Evolutionary conservation across 1,284 basidiomycete species (phyloP).

Genomic region (Takashimella koratensis): DNA sequence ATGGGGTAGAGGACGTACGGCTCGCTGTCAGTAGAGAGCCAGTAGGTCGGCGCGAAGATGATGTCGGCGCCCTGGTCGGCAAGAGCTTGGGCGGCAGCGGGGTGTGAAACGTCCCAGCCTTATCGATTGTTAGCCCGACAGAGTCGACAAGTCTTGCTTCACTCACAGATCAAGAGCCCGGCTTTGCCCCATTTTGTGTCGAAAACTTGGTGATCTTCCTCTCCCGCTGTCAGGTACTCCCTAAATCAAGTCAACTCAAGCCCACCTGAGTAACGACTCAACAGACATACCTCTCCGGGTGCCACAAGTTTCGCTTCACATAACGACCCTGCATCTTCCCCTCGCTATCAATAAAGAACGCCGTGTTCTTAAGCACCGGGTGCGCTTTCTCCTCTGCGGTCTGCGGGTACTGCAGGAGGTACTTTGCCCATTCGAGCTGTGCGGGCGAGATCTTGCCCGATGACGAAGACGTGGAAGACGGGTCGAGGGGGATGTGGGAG

Average conservation of each 20-base stretch:
- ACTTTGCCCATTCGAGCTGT: slow-evolving; percentile 31
- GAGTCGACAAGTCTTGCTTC: too few species aligned
- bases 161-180: slow-evolving; percentile 44
- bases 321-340: slow-evolving; percentile 36
- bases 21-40: slow-evolving; percentile 44
- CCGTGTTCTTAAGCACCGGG: slow-evolving; percentile 35
- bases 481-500: slow-evolving; percentile 22
- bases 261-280: not conserved
- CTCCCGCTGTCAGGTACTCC: slow-evolving; percentile 40
- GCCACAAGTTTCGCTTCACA: slow-evolving; percentile 48
- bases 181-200: slow-evolving; percentile 45
- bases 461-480: not conserved
- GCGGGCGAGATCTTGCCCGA: slow-evolving; percentile 8
- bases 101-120: slow-evolving; percentile 49
- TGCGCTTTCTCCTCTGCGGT: slow-evolving; percentile 16
- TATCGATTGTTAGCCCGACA: too few species aligned
- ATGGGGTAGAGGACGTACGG: slow-evolving; percentile 32
- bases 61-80: slow-evolving; percentile 41
- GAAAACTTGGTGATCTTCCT: slow-evolving; percentile 34
- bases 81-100: slow-evolving; percentile 32
- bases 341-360: slow-evolving; percentile 42
- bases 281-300: slow-evolving; percentile 42
- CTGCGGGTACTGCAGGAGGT: slow-evolving; percentile 19
- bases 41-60: slow-evolving; percentile 47
- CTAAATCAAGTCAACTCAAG: slow-evolving; percentile 18